Conservation (phyloP, 2,329 filamentous ascomycete species). For the Pseudopithomyces maydicus region DNA sequence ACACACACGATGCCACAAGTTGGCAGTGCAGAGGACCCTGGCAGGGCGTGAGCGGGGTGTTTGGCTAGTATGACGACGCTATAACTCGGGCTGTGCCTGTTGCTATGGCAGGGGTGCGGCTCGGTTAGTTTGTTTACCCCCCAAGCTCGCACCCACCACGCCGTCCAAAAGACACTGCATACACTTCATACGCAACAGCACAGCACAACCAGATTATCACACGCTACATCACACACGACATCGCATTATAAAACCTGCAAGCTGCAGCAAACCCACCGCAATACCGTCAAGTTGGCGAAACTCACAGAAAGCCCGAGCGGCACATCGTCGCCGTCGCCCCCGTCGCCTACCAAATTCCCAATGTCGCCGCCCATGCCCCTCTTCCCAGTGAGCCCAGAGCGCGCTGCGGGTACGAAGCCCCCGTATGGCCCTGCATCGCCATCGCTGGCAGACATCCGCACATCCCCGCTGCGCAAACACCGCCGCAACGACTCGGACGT, state of each 20-base stretch:
- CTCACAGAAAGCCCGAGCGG: slow-evolving; percentile 42
- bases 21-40: too few species aligned
- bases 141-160: slow-evolving; percentile 22
- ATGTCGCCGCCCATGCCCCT: slow-evolving; percentile 64
- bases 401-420: slow-evolving; percentile 57
- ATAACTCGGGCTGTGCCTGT: slow-evolving; percentile 11
- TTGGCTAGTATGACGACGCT: slow-evolving; percentile 9
- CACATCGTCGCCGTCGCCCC: slow-evolving; percentile 48
- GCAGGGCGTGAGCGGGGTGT: not conserved
- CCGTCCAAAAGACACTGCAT: slow-evolving; percentile 18
- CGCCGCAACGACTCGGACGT: slow-evolving; percentile 44
- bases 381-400: slow-evolving; percentile 66
- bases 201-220: slow-evolving; percentile 10
- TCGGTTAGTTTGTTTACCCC: slow-evolving; percentile 35
- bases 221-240: slow-evolving; percentile 11
- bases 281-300: slow-evolving; percentile 43
- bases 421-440: slow-evolving; percentile 39
- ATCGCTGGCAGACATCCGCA: slow-evolving; percentile 48
- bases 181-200: slow-evolving; percentile 6
- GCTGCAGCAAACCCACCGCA: slow-evolving; percentile 10
- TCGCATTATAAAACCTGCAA: not conserved
- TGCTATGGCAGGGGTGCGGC: slow-evolving; percentile 30
- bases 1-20: not conserved
- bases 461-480: slow-evolving; percentile 34
- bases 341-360: slow-evolving; percentile 54